Base-by-base conservation (phyloP, 176 grass and related monocot species). In the Dactylis glomerata region DNA sequence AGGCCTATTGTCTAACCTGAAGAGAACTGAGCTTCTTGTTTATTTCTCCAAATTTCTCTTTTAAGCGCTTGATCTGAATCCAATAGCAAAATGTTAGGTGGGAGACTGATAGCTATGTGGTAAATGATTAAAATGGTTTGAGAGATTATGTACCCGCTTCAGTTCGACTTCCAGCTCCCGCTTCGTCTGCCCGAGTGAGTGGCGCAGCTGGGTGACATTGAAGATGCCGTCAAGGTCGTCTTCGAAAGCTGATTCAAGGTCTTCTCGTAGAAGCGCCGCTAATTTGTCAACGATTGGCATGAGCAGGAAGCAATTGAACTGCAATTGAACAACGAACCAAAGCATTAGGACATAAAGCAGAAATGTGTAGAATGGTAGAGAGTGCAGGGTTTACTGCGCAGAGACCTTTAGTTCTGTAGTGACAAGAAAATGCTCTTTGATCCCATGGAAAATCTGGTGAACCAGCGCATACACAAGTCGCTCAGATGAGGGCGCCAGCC, bases 231-330 rank as follows among this genome's bases (percentile, higher is more conserved):
- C 93, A 85, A 95, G 77, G 86, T 94, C 89, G 74, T 95, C 83
- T 81, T 87, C 85, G 8, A 95, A 95, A 45, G 88, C 85, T 15
- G 83, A 94, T 74, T 95, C 93, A 58, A 98, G 93, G 79, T 93
- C 96, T 90, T 98, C 93, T 52, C 89, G 79, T 68, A 98, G 81
- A 89, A 95, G 91, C 0, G 77, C 96, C 22, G 93, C 91, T 71
- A 98, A 85, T 81, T 98, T 95, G 92, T 95, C 96, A 7, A 98
- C 91, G 10, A 98, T 92, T 6, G 91, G 93, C 96, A 95, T 92
- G 10, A 98, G 91, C 49, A 98, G 91, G 86, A 98, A 98, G 51
- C 96, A 98, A 90, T 98, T 95, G 90, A 95, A 95, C 93, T 98
- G 89, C 82, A 93, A 37, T 80, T 76, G 71, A 17, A 54, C 66